Percentiles rank a stretch among this genome's conserved stretches.
Conservation (phyloP, 805 yeast genomes). For the Vanderwaltozyma polyspora region DNA sequence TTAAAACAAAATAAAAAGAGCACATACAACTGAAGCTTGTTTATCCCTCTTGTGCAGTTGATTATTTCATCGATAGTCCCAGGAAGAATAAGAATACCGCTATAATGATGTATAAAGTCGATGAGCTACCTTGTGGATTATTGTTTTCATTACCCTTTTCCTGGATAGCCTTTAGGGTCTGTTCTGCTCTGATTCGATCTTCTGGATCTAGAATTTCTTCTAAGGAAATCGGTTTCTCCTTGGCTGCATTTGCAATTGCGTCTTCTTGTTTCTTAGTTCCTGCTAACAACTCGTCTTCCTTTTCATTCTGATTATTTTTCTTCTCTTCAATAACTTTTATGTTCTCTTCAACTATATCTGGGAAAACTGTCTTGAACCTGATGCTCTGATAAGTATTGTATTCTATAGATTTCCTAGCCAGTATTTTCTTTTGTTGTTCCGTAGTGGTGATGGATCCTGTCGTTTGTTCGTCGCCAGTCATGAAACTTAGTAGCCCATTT, state of each 20-base stretch:
- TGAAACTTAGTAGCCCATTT: slow-evolving; percentile 78
- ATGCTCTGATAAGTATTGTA: slow-evolving; percentile 50
- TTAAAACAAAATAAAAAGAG: no score
- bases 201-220: slow-evolving; percentile 50
- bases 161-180: slow-evolving; percentile 2
- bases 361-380: slow-evolving; percentile 53
- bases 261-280: slow-evolving; percentile 7
- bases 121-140: slow-evolving; percentile 5
- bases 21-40: no score
- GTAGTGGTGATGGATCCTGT: slow-evolving; percentile 71
- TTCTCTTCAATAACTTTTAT: slow-evolving; percentile 15
- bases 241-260: slow-evolving; percentile 22
- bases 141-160: not conserved
- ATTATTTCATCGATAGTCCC: slow-evolving; percentile 25
- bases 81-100: slow-evolving; percentile 26
- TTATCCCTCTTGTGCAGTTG: no score
- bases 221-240: slow-evolving; percentile 24
- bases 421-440: slow-evolving; percentile 40
- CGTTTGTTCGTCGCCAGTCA: slow-evolving; percentile 80
- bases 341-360: slow-evolving; percentile 42
- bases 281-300: slow-evolving; percentile 2
- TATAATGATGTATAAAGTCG: slow-evolving; percentile 23
- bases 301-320: slow-evolving; percentile 5
- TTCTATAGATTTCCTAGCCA: slow-evolving; percentile 48
- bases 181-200: slow-evolving; percentile 48